phyloP scores from a whole-genome alignment of 2,329 filamentous ascomycete genomes.

The Cladosporium oxysporum region DNA sequence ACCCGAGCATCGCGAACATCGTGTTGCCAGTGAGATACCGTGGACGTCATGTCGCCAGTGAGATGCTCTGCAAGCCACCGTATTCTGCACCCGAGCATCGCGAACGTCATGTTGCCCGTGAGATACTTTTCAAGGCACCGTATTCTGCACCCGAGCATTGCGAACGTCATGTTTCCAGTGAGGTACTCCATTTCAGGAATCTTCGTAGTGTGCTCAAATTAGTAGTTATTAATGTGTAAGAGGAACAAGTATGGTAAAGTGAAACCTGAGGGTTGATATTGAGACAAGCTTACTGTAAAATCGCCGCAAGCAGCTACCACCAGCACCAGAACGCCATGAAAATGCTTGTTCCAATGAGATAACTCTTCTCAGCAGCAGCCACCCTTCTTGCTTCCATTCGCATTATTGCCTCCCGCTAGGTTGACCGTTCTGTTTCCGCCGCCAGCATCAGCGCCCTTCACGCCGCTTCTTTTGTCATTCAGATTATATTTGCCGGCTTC shows the following conservation, averaged over 20 bases:
- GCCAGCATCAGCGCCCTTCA: slow-evolving; percentile 68
- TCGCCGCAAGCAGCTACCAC: background rate
- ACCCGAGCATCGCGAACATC: background rate
- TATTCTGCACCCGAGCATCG: background rate
- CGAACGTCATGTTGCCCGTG: too few species aligned
- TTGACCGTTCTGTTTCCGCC: slow-evolving; percentile 47
- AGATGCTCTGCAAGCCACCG: background rate
- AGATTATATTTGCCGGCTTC: slow-evolving; percentile 93
- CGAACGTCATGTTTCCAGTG: background rate
- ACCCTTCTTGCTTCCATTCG: slow-evolving; percentile 10
- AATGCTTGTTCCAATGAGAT: slow-evolving; percentile 5
- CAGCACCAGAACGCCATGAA: slow-evolving; percentile 11
- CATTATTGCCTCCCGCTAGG: slow-evolving; percentile 30
- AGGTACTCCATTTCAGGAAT: background rate
- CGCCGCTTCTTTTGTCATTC: slow-evolving; percentile 87
- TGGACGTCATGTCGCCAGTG: background rate
- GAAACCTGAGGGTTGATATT: background rate
- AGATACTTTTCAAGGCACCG: background rate
- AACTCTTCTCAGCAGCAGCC: slow-evolving; percentile 4
- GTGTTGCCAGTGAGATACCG: background rate
- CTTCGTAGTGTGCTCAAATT: background rate
- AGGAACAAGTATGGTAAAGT: background rate
- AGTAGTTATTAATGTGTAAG: background rate
- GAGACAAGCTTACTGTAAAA: slow-evolving; percentile 9
- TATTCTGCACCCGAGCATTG: too few species aligned